A percentile compares a stretch with the other conserved stretches of the same genome.
Evolutionary conservation across 441 rosid species (phyloP).

Genomic region (Pelargonium cotyledonis): DNA sequence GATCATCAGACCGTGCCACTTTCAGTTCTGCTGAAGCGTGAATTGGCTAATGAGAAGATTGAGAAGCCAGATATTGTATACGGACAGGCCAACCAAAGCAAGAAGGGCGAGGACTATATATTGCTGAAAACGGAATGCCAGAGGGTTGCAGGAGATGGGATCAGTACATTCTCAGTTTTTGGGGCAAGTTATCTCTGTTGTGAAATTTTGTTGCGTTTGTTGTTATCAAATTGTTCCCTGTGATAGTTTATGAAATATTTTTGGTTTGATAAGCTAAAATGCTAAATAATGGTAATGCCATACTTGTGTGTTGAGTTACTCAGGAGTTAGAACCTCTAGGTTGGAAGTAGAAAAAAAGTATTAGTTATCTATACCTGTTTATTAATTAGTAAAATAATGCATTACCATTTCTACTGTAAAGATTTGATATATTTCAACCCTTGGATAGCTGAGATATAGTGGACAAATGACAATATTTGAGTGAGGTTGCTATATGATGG

Average conservation of each 20-base stretch:
- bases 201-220: not conserved
- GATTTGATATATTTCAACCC: not conserved
- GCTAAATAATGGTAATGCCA: no score
- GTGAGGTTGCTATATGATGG: not conserved
- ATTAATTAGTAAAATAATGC: not conserved
- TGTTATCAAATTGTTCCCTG: not conserved
- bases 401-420: not conserved
- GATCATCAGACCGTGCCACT: conserved; percentile 90
- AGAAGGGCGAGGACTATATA: conserved; percentile 93
- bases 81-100: conserved; percentile 86
- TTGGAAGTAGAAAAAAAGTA: not conserved
- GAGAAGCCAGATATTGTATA: conserved; percentile 70
- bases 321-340: not conserved
- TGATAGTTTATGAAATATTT: not conserved
- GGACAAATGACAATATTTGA: not conserved
- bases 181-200: conserved; percentile 44
- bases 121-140: conserved; percentile 77
- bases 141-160: conserved; percentile 74
- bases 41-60: conserved; percentile 70
- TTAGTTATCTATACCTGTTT: not conserved
- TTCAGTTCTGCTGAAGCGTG: conserved; percentile 81
- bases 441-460: not conserved
- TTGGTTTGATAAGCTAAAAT: not conserved
- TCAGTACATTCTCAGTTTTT: conserved; percentile 68
- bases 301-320: not conserved